Evolutionary conservation across 1,284 basidiomycete genomes (phyloP).

Genomic region (Trichosporon faecale): DNA sequence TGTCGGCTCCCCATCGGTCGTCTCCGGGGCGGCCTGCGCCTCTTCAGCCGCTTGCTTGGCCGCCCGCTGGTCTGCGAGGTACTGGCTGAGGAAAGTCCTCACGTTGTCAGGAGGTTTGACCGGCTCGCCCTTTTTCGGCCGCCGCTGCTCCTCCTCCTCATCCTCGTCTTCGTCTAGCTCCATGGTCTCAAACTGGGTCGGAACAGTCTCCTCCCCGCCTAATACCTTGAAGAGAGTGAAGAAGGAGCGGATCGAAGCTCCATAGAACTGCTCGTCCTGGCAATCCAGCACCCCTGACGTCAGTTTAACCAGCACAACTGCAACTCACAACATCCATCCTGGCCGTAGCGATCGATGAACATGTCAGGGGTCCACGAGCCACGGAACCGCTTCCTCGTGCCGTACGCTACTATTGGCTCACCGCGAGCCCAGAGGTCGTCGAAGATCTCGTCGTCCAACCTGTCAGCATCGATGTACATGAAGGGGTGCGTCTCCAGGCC

Average conservation of each 20-base stretch:
- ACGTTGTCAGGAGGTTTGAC: not conserved
- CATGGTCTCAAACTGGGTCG: not conserved
- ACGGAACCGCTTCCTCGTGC: conserved; percentile 61
- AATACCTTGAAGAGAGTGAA: conserved; percentile 74
- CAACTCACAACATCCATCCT: conserved; percentile 59
- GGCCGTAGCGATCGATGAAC: conserved; percentile 68
- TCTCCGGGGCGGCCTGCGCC: not conserved
- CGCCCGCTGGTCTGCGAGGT: not conserved
- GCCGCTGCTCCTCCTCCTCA: too few relatives aligned
- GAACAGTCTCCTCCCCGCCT: not conserved
- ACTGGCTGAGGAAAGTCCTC: not conserved
- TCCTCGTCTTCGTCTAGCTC: not conserved
- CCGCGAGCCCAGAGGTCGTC: conserved; percentile 68
- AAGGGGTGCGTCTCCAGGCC: conserved; percentile 38
- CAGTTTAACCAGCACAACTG: conserved; percentile 22
- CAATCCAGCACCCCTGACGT: conserved; percentile 68
- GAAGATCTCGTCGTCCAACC: conserved; percentile 64
- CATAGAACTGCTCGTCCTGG: conserved; percentile 64
- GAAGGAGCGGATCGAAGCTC: conserved; percentile 70
- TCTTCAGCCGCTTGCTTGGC: not conserved
- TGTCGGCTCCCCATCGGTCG: not conserved
- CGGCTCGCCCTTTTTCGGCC: not conserved
- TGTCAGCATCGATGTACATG: conserved; percentile 55
- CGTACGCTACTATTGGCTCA: conserved; percentile 71
- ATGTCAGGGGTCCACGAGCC: conserved; percentile 75